Conservation (phyloP, 2,329 filamentous ascomycete genomes). For the Ceratocystis colombiana region DNA sequence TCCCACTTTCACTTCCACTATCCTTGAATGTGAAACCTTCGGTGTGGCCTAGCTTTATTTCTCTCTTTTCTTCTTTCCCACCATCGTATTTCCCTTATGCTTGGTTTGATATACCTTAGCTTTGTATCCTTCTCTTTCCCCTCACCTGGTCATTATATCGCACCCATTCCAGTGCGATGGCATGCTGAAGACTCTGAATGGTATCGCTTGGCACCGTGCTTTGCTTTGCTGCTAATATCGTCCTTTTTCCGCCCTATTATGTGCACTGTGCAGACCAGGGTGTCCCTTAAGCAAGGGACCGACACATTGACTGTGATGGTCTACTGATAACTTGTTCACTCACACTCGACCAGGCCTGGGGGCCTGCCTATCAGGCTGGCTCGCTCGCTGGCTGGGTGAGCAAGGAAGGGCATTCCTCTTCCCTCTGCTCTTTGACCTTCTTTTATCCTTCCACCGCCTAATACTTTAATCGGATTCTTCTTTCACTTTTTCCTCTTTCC, state of each 20-base stretch:
- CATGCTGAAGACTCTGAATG: slow-evolving; percentile 10
- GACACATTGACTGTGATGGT: slow-evolving; percentile 19
- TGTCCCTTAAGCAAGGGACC: slow-evolving; percentile 23
- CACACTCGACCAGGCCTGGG: slow-evolving; percentile 8
- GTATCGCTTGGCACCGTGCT: slow-evolving; percentile 15
- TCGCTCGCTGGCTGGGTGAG: slow-evolving; percentile 19
- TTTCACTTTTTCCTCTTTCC: slow-evolving; percentile 27
- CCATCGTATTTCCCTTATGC: slow-evolving; percentile 2
- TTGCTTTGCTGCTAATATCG: slow-evolving; percentile 16
- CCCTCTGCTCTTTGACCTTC: slow-evolving; percentile 18
- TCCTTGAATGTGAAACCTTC: slow-evolving; percentile 11
- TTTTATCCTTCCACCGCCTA: slow-evolving; percentile 14
- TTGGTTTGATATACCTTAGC: slow-evolving; percentile 8
- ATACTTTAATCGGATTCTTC: slow-evolving; percentile 24
- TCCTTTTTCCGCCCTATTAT: slow-evolving; percentile 16
- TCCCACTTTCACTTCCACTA: background rate
- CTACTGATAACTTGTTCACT: slow-evolving; percentile 20
- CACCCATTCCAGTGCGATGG: slow-evolving; percentile 10
- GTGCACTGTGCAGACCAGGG: slow-evolving; percentile 20
- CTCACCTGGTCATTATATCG: slow-evolving; percentile 11
- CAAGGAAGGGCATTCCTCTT: slow-evolving; percentile 19
- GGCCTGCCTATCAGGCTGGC: slow-evolving; percentile 13
- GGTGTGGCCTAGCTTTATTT: slow-evolving; percentile 8
- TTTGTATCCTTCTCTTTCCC: background rate
- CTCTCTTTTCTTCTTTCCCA: slow-evolving; percentile 13